Evolutionary conservation across 176 grass and related monocot genomes (phyloP), one percentile per base, ranked within the genome.

Genomic region (Carex pumila): DNA sequence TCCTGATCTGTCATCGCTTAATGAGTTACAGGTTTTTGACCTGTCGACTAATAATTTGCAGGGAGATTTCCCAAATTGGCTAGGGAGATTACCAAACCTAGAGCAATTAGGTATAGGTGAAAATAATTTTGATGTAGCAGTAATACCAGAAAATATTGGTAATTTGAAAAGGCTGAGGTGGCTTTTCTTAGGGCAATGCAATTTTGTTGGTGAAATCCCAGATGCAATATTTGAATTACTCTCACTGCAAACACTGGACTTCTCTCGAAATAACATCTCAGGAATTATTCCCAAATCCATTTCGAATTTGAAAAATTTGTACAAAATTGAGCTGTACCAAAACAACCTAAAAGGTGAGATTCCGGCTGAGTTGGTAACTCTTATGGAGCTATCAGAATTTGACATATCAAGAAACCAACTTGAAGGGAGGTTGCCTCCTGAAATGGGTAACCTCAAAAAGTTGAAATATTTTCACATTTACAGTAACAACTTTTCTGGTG

Each of bases 321-420:
- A 89, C 91, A 98, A 98, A 87, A 95, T 98, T 83, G 96, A 98
- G 89, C 89, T 98, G 76, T 95, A 93, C 88, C 88, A 92, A 59
- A 98, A 98, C 79, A 98, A 98, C 25, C 68, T 98, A 53, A 98
- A 89, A 65, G 96, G 96, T 88, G 88, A 93, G 87, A 87, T 99
- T 87, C 96, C 96, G 81, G 81, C 47, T 69, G 88, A 95, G 47
- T 57, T 99, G 87, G 88, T 68, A 84, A 86, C 79, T 15, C 77
- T 95, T 17, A 89, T 80, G 9, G 71, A 89, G 81, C 84, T 99
- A 58, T 90, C 86, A 68, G 96, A 99, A 90, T 99, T 99, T 63
- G 96, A 99, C 79, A 89, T 95, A 79, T 99, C 96, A 59, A 88
- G n/a, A 19, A 98, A 95, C 82, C 92, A 95, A 59, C 68, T 99